Conservation (phyloP, 345 rosid genomes). For the Arabis hirsuta region DNA sequence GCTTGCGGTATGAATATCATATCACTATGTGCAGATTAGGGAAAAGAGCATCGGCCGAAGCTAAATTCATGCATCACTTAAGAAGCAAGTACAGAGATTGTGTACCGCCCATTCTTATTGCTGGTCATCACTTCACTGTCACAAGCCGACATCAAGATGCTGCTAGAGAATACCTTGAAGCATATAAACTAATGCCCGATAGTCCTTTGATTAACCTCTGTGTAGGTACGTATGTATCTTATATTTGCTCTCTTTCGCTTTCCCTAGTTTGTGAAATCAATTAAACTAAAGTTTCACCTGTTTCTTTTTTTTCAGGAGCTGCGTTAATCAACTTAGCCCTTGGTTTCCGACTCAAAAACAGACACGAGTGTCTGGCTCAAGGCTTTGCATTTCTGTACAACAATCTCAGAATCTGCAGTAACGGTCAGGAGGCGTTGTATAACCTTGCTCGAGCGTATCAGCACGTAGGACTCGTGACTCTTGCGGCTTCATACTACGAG, state of each 20-base stretch:
- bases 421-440: slow-evolving; percentile 69
- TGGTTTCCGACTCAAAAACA: slow-evolving; percentile 90
- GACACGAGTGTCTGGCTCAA: slow-evolving; percentile 82
- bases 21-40: slow-evolving; percentile 51
- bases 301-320: slow-evolving; percentile 55
- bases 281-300: neutral
- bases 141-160: slow-evolving; percentile 89
- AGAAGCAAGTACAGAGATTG: slow-evolving; percentile 66
- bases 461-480: slow-evolving; percentile 72
- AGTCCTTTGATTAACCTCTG: slow-evolving; percentile 84
- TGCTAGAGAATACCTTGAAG: slow-evolving; percentile 89
- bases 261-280: neutral
- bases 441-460: slow-evolving; percentile 80
- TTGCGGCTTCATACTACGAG: slow-evolving; percentile 72
- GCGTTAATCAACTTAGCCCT: slow-evolving; percentile 86
- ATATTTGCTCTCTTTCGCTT: slow-evolving; percentile 7
- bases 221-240: slow-evolving; percentile 56
- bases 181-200: slow-evolving; percentile 76
- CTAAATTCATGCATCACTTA: slow-evolving; percentile 66
- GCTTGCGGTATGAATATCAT: slow-evolving; percentile 23
- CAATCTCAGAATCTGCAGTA: slow-evolving; percentile 58
- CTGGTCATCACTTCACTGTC: slow-evolving; percentile 81
- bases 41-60: slow-evolving; percentile 60
- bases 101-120: slow-evolving; percentile 69
- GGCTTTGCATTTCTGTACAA: slow-evolving; percentile 87